Evolutionary conservation across 2,329 filamentous ascomycete genomes (phyloP).

Genomic region (Pyrenochaeta sp.): DNA sequence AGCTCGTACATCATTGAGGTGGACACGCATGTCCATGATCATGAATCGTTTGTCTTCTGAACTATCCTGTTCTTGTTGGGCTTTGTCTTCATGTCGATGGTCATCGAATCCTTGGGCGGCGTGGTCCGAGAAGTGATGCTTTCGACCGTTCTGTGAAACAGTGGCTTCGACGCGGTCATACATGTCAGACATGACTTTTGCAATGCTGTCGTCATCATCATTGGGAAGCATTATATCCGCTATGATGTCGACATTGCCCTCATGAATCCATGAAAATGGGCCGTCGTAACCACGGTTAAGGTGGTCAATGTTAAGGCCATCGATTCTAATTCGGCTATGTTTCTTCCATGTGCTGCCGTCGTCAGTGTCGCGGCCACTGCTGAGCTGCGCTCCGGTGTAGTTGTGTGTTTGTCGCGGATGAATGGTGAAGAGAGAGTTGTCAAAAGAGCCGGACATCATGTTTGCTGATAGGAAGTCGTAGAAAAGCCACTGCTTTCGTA

Average conservation of each 20-base stretch:
- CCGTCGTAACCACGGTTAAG: slow-evolving; percentile 92
- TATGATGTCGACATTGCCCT: slow-evolving; percentile 96
- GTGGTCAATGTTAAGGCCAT: slow-evolving; percentile 93
- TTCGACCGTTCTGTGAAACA: slow-evolving; percentile 78
- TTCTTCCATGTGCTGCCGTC: slow-evolving; percentile 88
- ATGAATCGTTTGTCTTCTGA: slow-evolving; percentile 77
- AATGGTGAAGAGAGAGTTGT: slow-evolving; percentile 96
- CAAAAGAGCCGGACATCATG: slow-evolving; percentile 94
- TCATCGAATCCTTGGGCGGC: slow-evolving; percentile 41
- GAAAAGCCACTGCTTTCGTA: slow-evolving; percentile 96
- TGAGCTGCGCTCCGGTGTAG: slow-evolving; percentile 70
- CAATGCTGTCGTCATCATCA: slow-evolving; percentile 86
- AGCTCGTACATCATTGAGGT: slow-evolving; percentile 93
- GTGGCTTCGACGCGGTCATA: slow-evolving; percentile 96
- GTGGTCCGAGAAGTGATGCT: slow-evolving; percentile 48
- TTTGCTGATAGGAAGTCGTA: slow-evolving; percentile 97
- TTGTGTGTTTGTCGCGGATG: slow-evolving; percentile 92
- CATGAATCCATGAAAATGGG: slow-evolving; percentile 96
- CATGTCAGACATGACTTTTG: slow-evolving; percentile 95
- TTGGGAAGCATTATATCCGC: slow-evolving; percentile 94
- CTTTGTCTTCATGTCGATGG: slow-evolving; percentile 26
- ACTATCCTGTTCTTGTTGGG: slow-evolving; percentile 12
- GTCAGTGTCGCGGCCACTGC: slow-evolving; percentile 65
- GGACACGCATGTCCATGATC: slow-evolving; percentile 92
- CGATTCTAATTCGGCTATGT: slow-evolving; percentile 89